Conservation (phyloP, 768 basidiomycete genomes). For the Rhodotorula toruloides region DNA sequence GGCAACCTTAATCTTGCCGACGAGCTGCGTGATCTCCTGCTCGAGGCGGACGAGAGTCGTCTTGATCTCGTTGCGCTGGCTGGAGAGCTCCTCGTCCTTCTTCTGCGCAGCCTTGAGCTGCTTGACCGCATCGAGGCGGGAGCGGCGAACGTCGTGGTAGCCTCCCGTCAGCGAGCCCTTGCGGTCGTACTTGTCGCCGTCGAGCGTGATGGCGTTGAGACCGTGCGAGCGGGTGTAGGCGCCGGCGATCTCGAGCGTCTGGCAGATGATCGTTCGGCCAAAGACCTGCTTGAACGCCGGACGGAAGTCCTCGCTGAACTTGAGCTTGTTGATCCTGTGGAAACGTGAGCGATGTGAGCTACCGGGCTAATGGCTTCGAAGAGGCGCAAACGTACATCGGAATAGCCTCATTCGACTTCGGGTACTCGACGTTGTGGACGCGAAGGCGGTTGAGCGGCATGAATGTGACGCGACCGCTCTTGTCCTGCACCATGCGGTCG, state of each 20-base stretch:
- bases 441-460: slow-evolving; percentile 95
- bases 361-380: neutral
- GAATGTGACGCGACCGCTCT: slow-evolving; percentile 90
- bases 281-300: slow-evolving; percentile 96
- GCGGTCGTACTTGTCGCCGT: slow-evolving; percentile 94
- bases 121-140: slow-evolving; percentile 81
- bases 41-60: slow-evolving; percentile 64
- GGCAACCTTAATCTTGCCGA: slow-evolving; percentile 67
- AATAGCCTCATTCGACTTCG: slow-evolving; percentile 47
- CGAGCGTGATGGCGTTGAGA: slow-evolving; percentile 93
- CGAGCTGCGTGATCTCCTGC: slow-evolving; percentile 72
- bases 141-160: slow-evolving; percentile 84
- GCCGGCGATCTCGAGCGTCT: slow-evolving; percentile 83
- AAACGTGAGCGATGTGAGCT: neutral
- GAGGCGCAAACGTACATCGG: slow-evolving; percentile 65
- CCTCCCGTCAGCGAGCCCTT: slow-evolving; percentile 95
- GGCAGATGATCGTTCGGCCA: slow-evolving; percentile 92
- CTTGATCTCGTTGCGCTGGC: slow-evolving; percentile 68
- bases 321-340: slow-evolving; percentile 66
- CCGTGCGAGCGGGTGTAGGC: slow-evolving; percentile 91
- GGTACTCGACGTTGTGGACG: slow-evolving; percentile 63
- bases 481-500: slow-evolving; percentile 87
- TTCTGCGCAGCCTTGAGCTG: slow-evolving; percentile 67
- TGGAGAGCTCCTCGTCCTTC: slow-evolving; percentile 63
- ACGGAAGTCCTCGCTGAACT: slow-evolving; percentile 62